Conservation (phyloP, 106 monocot species). For the Acorus gramineus region DNA sequence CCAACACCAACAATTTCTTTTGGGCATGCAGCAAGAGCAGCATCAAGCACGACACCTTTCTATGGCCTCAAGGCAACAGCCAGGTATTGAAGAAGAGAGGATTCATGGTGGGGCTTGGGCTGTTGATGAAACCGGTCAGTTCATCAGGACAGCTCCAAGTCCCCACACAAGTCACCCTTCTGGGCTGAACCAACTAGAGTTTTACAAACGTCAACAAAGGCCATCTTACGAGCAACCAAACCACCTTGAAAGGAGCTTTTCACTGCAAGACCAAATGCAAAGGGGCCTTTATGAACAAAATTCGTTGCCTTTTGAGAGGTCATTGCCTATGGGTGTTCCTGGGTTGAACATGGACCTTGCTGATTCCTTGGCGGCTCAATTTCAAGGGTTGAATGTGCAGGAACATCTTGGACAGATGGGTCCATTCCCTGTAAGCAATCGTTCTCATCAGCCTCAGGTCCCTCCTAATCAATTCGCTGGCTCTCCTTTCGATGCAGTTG, state of each 20-base stretch:
- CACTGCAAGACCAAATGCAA: slow-evolving; percentile 37
- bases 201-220: slow-evolving; percentile 36
- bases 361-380: slow-evolving; percentile 33
- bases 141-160: slow-evolving; percentile 26
- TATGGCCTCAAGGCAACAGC: slow-evolving; percentile 29
- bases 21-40: slow-evolving; percentile 68
- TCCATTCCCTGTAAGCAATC: slow-evolving; percentile 21
- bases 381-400: slow-evolving; percentile 43
- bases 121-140: slow-evolving; percentile 56
- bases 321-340: slow-evolving; percentile 21
- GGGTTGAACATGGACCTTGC: slow-evolving; percentile 31
- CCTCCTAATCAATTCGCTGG: slow-evolving; percentile 18
- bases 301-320: slow-evolving; percentile 31
- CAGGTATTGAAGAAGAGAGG: slow-evolving; percentile 57
- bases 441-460: slow-evolving; percentile 20
- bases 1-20: slow-evolving; percentile 36
- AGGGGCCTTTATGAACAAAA: slow-evolving; percentile 20
- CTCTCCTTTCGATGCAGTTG: slow-evolving; percentile 20
- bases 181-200: slow-evolving; percentile 38
- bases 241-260: slow-evolving; percentile 35
- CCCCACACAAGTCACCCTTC: slow-evolving; percentile 29
- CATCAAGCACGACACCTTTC: slow-evolving; percentile 48
- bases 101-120: slow-evolving; percentile 51
- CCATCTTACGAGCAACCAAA: slow-evolving; percentile 37
- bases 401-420: slow-evolving; percentile 29